Conservation (phyloP, 179 eudicot species). For the Corrigiola litoralis region DNA sequence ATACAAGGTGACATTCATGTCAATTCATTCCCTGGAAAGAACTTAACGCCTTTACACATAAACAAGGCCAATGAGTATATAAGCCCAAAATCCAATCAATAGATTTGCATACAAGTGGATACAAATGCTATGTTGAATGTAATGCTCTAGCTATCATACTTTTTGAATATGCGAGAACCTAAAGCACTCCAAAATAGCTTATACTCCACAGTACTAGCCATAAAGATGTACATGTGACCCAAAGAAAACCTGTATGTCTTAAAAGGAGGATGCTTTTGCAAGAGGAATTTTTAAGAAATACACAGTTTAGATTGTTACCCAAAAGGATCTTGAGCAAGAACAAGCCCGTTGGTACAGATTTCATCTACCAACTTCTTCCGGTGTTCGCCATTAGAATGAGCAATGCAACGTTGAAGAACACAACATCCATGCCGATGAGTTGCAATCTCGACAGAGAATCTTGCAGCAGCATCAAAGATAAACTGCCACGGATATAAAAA, state of each 20-base stretch:
- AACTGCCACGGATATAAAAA: slow-evolving; percentile 44
- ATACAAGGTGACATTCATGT: not conserved
- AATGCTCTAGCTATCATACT: no score
- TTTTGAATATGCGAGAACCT: no score
- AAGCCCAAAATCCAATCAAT: not conserved
- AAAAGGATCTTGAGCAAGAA: slow-evolving; percentile 82
- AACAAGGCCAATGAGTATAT: not conserved
- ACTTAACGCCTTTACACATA: not conserved
- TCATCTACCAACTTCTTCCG: slow-evolving; percentile 53
- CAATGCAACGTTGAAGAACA: slow-evolving; percentile 81
- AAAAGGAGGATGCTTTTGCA: not conserved
- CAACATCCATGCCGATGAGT: slow-evolving; percentile 92
- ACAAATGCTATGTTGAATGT: not conserved
- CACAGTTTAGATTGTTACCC: slow-evolving; percentile 49
- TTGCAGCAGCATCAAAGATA: slow-evolving; percentile 79
- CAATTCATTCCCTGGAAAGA: not conserved
- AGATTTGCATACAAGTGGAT: not conserved
- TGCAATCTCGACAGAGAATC: slow-evolving; percentile 72
- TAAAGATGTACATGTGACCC: not conserved
- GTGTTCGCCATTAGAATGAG: slow-evolving; percentile 52
- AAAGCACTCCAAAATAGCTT: no score
- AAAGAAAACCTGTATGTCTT: not conserved
- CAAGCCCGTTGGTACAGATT: slow-evolving; percentile 55
- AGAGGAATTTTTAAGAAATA: slow-evolving; percentile 1
- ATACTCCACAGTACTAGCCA: not conserved